Conservation (phyloP, 495 filamentous ascomycete genomes). For the Articulospora tetracladia region DNA sequence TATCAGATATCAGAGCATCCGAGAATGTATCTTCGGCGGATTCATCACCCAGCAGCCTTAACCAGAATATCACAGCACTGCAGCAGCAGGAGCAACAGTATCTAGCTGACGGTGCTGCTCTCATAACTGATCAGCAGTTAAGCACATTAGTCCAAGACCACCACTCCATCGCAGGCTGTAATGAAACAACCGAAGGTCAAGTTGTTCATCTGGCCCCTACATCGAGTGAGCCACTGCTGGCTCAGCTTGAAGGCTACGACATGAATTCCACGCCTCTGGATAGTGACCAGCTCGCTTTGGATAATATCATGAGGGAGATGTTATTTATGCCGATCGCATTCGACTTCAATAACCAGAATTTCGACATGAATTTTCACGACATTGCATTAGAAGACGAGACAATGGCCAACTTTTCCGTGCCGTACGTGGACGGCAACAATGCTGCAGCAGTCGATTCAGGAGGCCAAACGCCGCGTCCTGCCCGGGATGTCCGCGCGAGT, state of each 20-base stretch:
- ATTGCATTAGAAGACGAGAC: background rate
- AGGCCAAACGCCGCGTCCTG: background rate
- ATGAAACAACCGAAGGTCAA: too few relatives aligned
- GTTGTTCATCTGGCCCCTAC: background rate
- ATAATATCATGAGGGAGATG: background rate
- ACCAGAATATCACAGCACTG: too few relatives aligned
- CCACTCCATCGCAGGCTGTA: too few relatives aligned
- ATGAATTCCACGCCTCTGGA: background rate
- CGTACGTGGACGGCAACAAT: background rate
- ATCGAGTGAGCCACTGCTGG: background rate
- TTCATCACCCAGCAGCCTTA: too few relatives aligned
- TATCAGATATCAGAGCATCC: too few relatives aligned
- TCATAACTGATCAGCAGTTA: too few relatives aligned
- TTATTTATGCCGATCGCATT: background rate
- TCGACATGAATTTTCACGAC: background rate
- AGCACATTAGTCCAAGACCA: too few relatives aligned
- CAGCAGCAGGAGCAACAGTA: too few relatives aligned
- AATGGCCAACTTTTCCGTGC: background rate
- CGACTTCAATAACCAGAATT: background rate
- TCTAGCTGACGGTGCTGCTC: too few relatives aligned
- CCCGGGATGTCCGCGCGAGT: background rate
- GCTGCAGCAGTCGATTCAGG: background rate
- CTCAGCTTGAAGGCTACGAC: background rate
- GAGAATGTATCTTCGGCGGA: too few relatives aligned
- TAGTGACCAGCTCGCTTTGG: background rate